Evolutionary conservation across 371 early-diverging fungal genomes (phyloP), one percentile per base, ranked within the genome.

Genomic region (Mucor circinelloides): DNA sequence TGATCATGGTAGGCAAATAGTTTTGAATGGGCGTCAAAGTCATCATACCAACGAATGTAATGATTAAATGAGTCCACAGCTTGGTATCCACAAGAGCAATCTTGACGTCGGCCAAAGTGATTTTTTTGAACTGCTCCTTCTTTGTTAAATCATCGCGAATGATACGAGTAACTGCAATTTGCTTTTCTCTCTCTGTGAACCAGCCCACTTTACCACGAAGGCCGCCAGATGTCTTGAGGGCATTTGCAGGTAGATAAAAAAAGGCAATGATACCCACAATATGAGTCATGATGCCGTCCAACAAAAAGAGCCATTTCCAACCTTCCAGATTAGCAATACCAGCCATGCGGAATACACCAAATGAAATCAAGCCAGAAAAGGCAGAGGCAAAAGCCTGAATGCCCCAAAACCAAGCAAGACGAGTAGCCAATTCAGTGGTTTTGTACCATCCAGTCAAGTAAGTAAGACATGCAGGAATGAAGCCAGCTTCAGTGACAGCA

Each of bases 371-470:
- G 21, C 90, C 90, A 6, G 87, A 85, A 40, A 80, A 73, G 2
- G 90, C 85, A 28, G 83, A 83, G 19, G 88, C 87, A 48, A 88
- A 70, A 2, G 83, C 64, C 55, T 86, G 80, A 31, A 85, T 73
- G 21, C 82, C 83, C 90, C 90, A 90, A 63, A 90, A 87, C 69
- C 76, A 85, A 50, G 73, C 73, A 6, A 89, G 74, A 6, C 90
- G 75, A 10, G 85, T 75, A 2, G 85, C 88, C 61, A 90, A 73
- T 60, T 88, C 90, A 2, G 61, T 70, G 2, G 81, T 77, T 62
- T 85, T 90, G 79, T 90, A 90, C 75, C 81, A 87, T 0, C 77
- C 71, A 0, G 86, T 85, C 8, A 90, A 73, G 63, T 90, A 88
- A 40, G 80, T 72, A 17, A 87, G 65, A 36, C 84, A 82, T 0